Percentiles rank a stretch among this genome's conserved stretches.
phyloP scores from a whole-genome alignment of 805 yeast genomes.

The Groenewaldozyma salmanticensis region DNA sequence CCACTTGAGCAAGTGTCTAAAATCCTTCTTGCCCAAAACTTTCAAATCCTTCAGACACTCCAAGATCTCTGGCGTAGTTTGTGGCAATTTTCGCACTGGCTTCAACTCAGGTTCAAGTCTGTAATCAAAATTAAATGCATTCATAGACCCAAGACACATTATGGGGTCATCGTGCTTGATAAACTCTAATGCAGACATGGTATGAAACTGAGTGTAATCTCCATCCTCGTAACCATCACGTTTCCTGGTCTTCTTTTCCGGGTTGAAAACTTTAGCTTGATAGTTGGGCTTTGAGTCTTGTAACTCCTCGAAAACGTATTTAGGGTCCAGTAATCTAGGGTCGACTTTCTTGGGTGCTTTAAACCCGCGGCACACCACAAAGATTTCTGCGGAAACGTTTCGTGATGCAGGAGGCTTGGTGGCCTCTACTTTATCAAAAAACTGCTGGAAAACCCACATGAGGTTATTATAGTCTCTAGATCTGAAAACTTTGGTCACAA shows the following conservation, averaged over 20 bases:
- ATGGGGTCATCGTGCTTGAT: conserved; percentile 77
- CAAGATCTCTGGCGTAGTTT: conserved; percentile 67
- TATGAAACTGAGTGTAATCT: conserved; percentile 62
- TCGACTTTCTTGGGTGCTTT: conserved; percentile 94
- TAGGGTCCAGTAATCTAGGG: conserved; percentile 85
- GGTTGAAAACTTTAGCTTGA: conserved; percentile 90
- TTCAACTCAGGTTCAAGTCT: conserved; percentile 63
- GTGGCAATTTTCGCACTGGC: conserved; percentile 57
- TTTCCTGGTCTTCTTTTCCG: conserved; percentile 80
- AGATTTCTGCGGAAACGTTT: conserved; percentile 98
- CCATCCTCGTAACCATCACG: conserved; percentile 98
- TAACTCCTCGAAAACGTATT: conserved; percentile 88
- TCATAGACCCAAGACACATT: conserved; percentile 63
- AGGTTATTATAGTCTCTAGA: conserved; percentile 97
- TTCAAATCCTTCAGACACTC: conserved; percentile 86
- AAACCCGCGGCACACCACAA: conserved; percentile 91
- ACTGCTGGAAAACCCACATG: conserved; percentile 95
- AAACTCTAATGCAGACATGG: conserved; percentile 69
- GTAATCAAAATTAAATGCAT: conserved; percentile 54
- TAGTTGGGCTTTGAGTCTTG: conserved; percentile 47
- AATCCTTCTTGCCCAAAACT: conserved; percentile 91
- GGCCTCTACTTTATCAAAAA: conserved; percentile 94
- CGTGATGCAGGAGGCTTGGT: conserved; percentile 99
- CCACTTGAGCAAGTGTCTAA: conserved; percentile 76
- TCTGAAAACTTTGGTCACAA: conserved; percentile 93